A percentile compares a stretch with the other conserved stretches of the same genome.
These are phyloP conservation scores for Leccinum incarnatum DNA, from an alignment of 768 basidiomycete genomes.

Conservation along the genomic window DNA sequence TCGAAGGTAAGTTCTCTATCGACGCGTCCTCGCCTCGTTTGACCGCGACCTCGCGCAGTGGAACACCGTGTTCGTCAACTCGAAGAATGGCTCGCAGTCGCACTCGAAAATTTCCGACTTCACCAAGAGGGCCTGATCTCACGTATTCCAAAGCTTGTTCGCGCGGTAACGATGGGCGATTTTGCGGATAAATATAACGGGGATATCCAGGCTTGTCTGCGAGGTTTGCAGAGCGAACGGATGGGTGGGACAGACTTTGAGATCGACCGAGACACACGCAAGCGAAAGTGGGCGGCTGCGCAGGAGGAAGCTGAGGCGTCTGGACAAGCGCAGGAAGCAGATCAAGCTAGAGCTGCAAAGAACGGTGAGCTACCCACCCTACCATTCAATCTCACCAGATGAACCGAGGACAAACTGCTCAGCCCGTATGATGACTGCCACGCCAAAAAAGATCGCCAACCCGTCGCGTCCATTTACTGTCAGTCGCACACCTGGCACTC, in stretches of 20 bases:
- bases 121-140: conserved; percentile 74
- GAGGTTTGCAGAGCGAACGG: conserved; percentile 64
- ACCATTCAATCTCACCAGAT: background rate
- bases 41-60: conserved; percentile 39
- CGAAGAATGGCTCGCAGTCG: conserved; percentile 70
- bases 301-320: conserved; percentile 51
- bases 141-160: conserved; percentile 72
- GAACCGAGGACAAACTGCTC: conserved; percentile 1
- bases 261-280: conserved; percentile 66
- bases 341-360: conserved; percentile 46
- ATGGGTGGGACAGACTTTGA: conserved; percentile 52
- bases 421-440: conserved; percentile 48
- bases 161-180: conserved; percentile 69
- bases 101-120: conserved; percentile 69
- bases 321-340: conserved; percentile 24
- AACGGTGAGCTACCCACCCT: conserved; percentile 41
- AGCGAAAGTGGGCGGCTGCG: conserved; percentile 74
- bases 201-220: conserved; percentile 66
- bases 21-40: background rate
- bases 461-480: conserved; percentile 39
- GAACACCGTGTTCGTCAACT: conserved; percentile 73
- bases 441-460: conserved; percentile 50
- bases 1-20: conserved; percentile 55
- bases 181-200: conserved; percentile 78
- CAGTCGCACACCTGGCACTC: conserved; percentile 43